phyloP scores from a whole-genome alignment of 140 eudicot genomes.

The Eryngium alpinum region DNA sequence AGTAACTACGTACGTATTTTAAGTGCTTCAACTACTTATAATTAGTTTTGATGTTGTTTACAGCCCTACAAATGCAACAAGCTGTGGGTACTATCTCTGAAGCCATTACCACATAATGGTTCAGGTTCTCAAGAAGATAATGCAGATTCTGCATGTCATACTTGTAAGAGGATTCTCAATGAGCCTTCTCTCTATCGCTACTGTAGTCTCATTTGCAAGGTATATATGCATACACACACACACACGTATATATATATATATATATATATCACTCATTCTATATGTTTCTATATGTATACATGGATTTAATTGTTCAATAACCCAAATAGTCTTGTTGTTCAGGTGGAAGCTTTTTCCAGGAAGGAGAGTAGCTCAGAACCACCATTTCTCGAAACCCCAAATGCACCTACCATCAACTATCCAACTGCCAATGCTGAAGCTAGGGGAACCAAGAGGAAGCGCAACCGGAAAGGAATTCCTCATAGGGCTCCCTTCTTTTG shows the following conservation, averaged over 20 bases:
- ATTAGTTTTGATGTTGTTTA: not conserved
- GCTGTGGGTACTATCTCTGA: conserved; percentile 28
- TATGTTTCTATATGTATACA: not conserved
- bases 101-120: conserved; percentile 39
- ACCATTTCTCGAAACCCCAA: not conserved
- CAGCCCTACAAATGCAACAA: conserved; percentile 39
- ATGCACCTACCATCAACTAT: not conserved
- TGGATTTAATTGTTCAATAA: not conserved
- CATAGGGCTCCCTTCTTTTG: not conserved
- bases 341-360: conserved; percentile 24
- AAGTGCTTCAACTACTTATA: too few relatives aligned
- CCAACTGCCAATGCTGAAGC: not conserved
- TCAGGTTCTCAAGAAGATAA: conserved; percentile 18
- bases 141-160: conserved; percentile 16
- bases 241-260: not conserved
- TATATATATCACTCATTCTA: not conserved
- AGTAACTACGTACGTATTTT: too few relatives aligned
- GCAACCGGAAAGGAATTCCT: not conserved
- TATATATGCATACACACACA: not conserved
- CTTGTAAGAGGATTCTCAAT: conserved; percentile 26
- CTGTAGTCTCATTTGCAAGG: conserved; percentile 46
- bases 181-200: conserved; percentile 20
- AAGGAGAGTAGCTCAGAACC: not conserved
- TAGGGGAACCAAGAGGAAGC: not conserved
- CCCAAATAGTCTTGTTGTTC: not conserved